These are phyloP conservation scores for Boletellus ananiceps DNA, from an alignment of 768 basidiomycete genomes.

Conservation along the genomic window DNA sequence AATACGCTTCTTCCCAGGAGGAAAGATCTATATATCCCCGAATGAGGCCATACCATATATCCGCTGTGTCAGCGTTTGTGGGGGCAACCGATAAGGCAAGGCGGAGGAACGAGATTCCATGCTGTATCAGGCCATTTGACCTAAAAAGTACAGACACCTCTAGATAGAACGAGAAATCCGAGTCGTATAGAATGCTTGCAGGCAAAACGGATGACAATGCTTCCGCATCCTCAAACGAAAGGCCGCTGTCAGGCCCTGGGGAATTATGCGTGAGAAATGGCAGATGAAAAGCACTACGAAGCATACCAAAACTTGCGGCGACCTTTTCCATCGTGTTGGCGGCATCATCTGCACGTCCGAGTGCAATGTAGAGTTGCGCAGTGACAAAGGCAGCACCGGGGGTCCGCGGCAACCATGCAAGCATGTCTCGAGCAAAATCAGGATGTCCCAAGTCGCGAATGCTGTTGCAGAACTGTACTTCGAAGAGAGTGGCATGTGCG, in stretches of 20 bases:
- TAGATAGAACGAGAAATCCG: constrained; percentile 70
- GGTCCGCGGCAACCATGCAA: constrained; percentile 76
- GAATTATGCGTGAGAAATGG: constrained; percentile 6
- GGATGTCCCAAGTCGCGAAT: constrained; percentile 62
- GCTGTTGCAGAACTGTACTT: constrained; percentile 68
- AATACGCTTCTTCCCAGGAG: constrained; percentile 85
- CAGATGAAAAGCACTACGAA: constrained; percentile 2
- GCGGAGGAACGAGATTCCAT: constrained; percentile 72
- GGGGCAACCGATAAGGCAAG: constrained; percentile 73
- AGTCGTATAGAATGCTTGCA: constrained; percentile 48
- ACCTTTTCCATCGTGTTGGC: constrained; percentile 67
- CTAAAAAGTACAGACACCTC: constrained; percentile 77
- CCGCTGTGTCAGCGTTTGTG: constrained; percentile 47
- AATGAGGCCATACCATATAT: constrained; percentile 79
- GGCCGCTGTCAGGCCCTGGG: constrained; percentile 44
- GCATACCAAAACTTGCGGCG: constrained; percentile 70
- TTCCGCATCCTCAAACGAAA: constrained; percentile 58
- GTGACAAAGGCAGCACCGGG: constrained; percentile 73
- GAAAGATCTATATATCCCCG: constrained; percentile 69
- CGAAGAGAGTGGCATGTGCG: constrained; percentile 59
- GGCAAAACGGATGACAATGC: constrained; percentile 62
- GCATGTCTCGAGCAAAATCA: constrained; percentile 55
- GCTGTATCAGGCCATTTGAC: constrained; percentile 44
- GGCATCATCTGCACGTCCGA: constrained; percentile 71
- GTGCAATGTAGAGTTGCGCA: constrained; percentile 59